Evolutionary conservation across 148 eudicot genomes (phyloP), one percentile per base, ranked within the genome.

Genomic region (Gaultheria prostrata): DNA sequence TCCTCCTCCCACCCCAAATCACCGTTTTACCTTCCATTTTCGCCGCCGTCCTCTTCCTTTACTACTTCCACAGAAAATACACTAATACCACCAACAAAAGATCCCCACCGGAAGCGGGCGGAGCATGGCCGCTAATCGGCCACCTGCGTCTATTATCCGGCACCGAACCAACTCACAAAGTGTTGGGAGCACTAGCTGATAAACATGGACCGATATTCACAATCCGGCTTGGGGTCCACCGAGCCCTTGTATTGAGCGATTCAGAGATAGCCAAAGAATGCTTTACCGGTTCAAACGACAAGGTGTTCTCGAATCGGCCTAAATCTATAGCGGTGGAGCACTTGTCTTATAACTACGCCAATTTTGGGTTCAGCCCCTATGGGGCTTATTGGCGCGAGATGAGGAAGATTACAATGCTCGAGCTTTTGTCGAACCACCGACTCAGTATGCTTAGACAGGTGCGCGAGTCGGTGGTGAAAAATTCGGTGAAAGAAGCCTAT

Each of bases 111-210:
- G 28, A 79, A 79, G 81, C 69, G 24, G 20, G 30, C 6, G 81
- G 81, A 4, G 81, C 49, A 3, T 79, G 49, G 81, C 81, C 81
- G 33, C 2, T 79, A 35, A 54, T 79, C 2, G 81, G 81, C 21
- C 70, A 79, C 81, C 81, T 78, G 30, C 81, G 21, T 51, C 79
- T 67, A 30, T 67, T 80, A 33, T 3, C 26, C 17, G 33, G 63
- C n/a, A 15, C 39, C 10, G 8, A 63, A 63, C 70, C 18, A 43
- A 15, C 20, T 15, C 43, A 70, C 74, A 13, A 3, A 12, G 46
- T 30, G 30, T 39, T 32, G 20, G 82, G 50, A 80, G 77, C 18
- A 70, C 30, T 84, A 51, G 80, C 51, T 7, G 82, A 35, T n/a
- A 84, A 50, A 54, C 30, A 46, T 8, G 78, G 78, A 75, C 32